These are phyloP conservation scores for Cercospora sojina DNA, from an alignment of 2,329 filamentous ascomycete genomes.

Conservation along the genomic window DNA sequence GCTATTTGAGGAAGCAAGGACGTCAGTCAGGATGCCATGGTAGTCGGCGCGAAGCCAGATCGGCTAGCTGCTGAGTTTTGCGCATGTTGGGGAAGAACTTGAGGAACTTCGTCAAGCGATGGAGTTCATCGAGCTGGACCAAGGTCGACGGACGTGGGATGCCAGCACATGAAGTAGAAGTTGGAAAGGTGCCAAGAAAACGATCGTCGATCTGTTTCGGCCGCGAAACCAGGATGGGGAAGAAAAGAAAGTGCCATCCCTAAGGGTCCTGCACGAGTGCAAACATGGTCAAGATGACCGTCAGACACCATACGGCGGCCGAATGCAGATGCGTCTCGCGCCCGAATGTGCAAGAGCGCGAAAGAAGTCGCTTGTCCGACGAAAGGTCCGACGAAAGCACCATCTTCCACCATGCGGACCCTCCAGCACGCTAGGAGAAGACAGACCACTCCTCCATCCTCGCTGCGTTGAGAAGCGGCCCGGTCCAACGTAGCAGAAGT, in stretches of 20 bases:
- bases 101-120: not conserved
- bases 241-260: not conserved
- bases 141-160: not conserved
- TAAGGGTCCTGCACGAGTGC: not conserved
- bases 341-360: not conserved
- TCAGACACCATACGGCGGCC: not conserved
- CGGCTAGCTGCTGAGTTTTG: not conserved
- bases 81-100: not conserved
- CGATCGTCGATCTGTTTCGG: slow-evolving; percentile 5
- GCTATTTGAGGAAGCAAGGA: not conserved
- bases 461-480: not conserved
- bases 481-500: not conserved
- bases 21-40: not conserved
- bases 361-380: not conserved
- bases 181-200: not conserved
- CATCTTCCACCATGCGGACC: not conserved
- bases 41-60: not conserved
- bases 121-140: not conserved
- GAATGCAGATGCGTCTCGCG: not conserved
- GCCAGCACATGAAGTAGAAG: not conserved
- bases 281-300: not conserved
- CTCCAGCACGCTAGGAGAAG: not conserved
- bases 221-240: slow-evolving; percentile 3
- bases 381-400: not conserved
- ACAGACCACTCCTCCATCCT: not conserved